Conservation (phyloP, 78 protist genomes). For the Dictyostelium citrinum region DNA sequence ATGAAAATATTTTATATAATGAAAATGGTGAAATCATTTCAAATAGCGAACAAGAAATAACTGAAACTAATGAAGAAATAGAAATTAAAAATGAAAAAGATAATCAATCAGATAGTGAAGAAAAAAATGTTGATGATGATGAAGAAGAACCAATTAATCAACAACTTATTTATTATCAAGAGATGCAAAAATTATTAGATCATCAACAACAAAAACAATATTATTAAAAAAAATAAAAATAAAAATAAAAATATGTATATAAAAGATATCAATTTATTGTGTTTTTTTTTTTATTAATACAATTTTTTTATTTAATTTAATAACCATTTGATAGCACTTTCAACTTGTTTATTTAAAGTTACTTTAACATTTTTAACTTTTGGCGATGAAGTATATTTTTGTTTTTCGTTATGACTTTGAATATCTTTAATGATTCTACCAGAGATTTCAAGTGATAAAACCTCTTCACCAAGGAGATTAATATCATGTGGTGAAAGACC, state of each 20-base stretch:
- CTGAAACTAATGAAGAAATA: background rate
- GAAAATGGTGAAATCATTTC: background rate
- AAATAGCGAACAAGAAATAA: background rate
- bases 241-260: background rate
- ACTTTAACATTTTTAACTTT: background rate
- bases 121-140: background rate
- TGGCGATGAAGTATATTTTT: background rate
- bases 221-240: background rate
- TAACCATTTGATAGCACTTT: background rate
- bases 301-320: background rate
- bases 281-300: background rate
- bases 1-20: background rate
- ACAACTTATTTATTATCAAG: constrained; percentile 18
- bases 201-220: constrained; percentile 12
- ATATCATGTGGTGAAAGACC: background rate
- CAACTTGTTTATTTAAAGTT: background rate
- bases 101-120: background rate
- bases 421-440: background rate
- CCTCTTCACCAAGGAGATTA: background rate
- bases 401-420: background rate
- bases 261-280: too few species aligned
- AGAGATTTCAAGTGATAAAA: background rate
- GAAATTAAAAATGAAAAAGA: background rate
- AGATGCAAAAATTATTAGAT: background rate
- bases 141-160: background rate